phyloP scores from a whole-genome alignment of 768 basidiomycete species.

The Tylopilus intermedius region DNA sequence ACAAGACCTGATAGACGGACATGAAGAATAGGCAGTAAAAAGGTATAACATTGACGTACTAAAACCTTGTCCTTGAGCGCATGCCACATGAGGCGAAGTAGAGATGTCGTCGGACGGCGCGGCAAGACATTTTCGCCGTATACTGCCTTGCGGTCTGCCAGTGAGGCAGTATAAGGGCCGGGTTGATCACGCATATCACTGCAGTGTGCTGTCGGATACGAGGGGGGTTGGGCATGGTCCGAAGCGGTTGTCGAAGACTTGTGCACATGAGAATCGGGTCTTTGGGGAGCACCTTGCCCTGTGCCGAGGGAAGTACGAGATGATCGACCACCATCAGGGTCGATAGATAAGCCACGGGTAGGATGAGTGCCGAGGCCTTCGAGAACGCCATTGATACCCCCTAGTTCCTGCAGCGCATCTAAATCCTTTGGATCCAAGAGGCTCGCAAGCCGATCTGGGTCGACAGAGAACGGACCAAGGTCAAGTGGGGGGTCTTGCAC shows the following conservation, averaged over 20 bases:
- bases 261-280: constrained; percentile 22
- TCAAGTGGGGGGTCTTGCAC: constrained; percentile 43
- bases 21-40: constrained; percentile 4
- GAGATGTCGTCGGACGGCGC: constrained; percentile 57
- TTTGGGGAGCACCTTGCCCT: constrained; percentile 30
- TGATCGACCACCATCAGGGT: background rate
- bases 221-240: constrained; percentile 7
- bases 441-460: constrained; percentile 71
- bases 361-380: constrained; percentile 68
- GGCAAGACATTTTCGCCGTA: constrained; percentile 79
- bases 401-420: constrained; percentile 57
- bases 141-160: constrained; percentile 59
- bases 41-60: constrained; percentile 39
- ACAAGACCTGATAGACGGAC: constrained; percentile 56
- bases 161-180: constrained; percentile 33
- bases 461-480: constrained; percentile 67
- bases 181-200: background rate
- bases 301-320: constrained; percentile 23
- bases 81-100: constrained; percentile 77
- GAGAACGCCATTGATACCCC: constrained; percentile 65
- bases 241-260: background rate
- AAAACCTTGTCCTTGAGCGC: constrained; percentile 89
- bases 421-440: constrained; percentile 88
- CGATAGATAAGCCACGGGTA: constrained; percentile 39
- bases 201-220: constrained; percentile 10